Percentiles rank a stretch among this genome's conserved stretches.
Conservation (phyloP, 495 filamentous ascomycete species). For the Letharia columbiana region DNA sequence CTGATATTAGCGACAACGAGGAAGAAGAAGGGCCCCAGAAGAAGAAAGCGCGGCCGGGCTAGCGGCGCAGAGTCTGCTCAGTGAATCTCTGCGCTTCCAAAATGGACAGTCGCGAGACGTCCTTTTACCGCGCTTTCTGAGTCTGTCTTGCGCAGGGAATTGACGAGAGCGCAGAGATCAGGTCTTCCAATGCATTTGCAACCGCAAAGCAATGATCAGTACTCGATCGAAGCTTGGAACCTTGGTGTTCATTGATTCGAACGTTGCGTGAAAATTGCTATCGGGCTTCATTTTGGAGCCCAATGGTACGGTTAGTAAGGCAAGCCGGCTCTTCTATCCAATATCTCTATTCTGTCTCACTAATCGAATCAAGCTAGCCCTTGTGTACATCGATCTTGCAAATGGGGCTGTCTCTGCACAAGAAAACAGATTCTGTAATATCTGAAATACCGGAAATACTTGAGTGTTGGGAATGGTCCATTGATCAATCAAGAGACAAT, state of each 20-base stretch:
- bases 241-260: neutral
- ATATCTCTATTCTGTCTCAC: neutral
- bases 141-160: neutral
- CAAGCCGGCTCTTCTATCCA: neutral
- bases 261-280: neutral
- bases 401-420: neutral
- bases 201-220: neutral
- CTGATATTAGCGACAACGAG: slow-evolving; percentile 87
- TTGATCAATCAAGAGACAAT: neutral
- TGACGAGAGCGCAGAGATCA: neutral
- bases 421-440: neutral
- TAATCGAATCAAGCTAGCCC: neutral
- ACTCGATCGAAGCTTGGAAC: neutral
- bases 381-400: neutral
- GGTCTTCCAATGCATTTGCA: neutral
- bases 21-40: slow-evolving; percentile 57
- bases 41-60: slow-evolving; percentile 49
- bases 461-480: neutral
- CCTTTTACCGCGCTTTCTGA: neutral
- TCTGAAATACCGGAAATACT: neutral
- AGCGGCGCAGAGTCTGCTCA: neutral
- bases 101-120: neutral
- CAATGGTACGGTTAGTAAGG: neutral
- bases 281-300: neutral
- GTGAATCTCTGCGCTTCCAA: neutral